Evolutionary conservation across 306 rosid species (phyloP).

Genomic region (Astragalus membranaceus): DNA sequence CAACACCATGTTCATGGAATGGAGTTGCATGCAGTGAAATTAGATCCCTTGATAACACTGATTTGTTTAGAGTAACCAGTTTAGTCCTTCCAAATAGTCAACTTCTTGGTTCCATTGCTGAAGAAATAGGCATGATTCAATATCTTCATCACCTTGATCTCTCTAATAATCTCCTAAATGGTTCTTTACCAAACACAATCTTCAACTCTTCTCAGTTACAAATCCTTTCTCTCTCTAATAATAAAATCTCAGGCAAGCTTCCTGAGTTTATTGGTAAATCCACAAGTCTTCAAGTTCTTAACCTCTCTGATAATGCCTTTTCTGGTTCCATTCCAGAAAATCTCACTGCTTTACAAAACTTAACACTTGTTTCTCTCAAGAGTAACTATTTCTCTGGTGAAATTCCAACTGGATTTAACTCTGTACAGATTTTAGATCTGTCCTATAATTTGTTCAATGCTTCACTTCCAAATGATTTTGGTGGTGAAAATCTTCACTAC

Average conservation of each 20-base stretch:
- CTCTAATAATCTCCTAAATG: slow-evolving; percentile 77
- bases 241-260: slow-evolving; percentile 69
- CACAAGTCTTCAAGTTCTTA: slow-evolving; percentile 53
- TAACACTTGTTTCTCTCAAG: slow-evolving; percentile 55
- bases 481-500: slow-evolving; percentile 46
- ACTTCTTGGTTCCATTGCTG: slow-evolving; percentile 72
- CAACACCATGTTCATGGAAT: slow-evolving; percentile 77
- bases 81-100: slow-evolving; percentile 54
- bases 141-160: slow-evolving; percentile 74
- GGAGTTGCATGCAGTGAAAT: slow-evolving; percentile 70
- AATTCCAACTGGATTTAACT: slow-evolving; percentile 45
- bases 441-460: slow-evolving; percentile 77
- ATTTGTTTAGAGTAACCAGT: slow-evolving; percentile 57
- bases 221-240: slow-evolving; percentile 63
- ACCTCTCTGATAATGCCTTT: slow-evolving; percentile 81
- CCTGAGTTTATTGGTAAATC: slow-evolving; percentile 47
- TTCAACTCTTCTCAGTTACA: slow-evolving; percentile 76
- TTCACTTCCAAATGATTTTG: slow-evolving; percentile 56
- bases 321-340: slow-evolving; percentile 58
- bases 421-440: slow-evolving; percentile 63
- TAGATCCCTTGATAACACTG: slow-evolving; percentile 33
- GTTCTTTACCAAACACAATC: slow-evolving; percentile 58
- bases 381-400: slow-evolving; percentile 67
- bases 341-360: slow-evolving; percentile 44
- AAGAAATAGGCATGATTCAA: slow-evolving; percentile 53